Base-by-base conservation (phyloP, 352 stramenopile genomes). In the Phytophthora sojae region DNA sequence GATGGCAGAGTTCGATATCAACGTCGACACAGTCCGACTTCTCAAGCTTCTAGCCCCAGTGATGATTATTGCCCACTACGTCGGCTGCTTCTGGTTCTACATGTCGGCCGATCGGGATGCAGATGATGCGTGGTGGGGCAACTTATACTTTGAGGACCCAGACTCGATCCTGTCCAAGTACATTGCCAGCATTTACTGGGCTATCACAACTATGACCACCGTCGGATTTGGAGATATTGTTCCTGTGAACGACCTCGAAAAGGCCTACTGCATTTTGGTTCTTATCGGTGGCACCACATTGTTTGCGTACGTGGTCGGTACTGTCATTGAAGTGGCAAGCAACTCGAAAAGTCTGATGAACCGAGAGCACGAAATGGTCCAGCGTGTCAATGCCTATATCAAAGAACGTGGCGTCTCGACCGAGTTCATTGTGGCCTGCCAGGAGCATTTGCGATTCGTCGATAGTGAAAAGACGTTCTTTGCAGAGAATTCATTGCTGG, bases 191-290 rank as follows among this genome's bases (percentile, higher is more conserved):
- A 79, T 96, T 11, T 96, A 96, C 60, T 96, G 90, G 90, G 89
- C 89, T 0, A 86, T 89, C 17, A 94, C 88, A 19, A 97, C 90
- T 1, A 95, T 97, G 86, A 88, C 84, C 19, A 96, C 90, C 0
- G 89, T 97, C 7, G 91, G 91, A 4, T 97, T 97, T 71, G 90
- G 91, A 1, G 89, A 97, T 60, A 88, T 97, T 15, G 81, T 76
- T 21, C 83, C 90, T 0, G 75, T 94, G 6, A 97, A 93, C 49
- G 79, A 79, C 30, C 67, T 74, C 2, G 92, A 97, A 67, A 82
- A 92, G 54, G 61, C 79, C 14, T 94, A 92, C 58, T 93, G 82
- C 25, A 95, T 95, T 17, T 69, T 97, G 15, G 92, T 93, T 23
- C 89, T 95, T 60, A 92, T 96, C 37, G 81, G 86, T 15, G 88